Conservation (phyloP, 1,284 basidiomycete genomes). For the Amylostereum chailletii region DNA sequence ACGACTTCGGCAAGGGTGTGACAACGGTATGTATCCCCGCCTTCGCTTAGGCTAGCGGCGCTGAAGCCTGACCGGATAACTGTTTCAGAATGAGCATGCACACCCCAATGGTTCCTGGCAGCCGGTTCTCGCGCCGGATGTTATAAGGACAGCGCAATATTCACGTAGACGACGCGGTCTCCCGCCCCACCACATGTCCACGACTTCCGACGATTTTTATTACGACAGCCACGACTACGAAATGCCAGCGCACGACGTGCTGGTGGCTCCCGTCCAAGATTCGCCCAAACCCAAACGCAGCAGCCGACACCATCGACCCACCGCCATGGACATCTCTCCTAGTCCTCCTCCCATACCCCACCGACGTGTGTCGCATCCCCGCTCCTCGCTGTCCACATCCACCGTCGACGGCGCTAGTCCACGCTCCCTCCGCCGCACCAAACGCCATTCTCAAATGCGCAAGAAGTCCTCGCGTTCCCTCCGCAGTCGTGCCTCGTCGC, state of each 20-base stretch:
- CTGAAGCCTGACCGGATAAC: too few relatives aligned
- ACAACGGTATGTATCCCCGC: too few relatives aligned
- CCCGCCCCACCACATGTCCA: not conserved
- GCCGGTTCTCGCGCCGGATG: too few relatives aligned
- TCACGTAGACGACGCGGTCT: not conserved
- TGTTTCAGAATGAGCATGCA: too few relatives aligned
- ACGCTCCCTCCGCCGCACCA: constrained; percentile 30
- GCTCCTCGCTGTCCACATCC: constrained; percentile 15
- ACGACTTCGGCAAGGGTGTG: too few relatives aligned
- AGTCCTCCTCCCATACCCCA: constrained; percentile 8
- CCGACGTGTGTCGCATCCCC: constrained; percentile 4
- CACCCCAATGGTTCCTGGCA: too few relatives aligned
- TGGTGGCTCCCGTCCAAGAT: too few relatives aligned
- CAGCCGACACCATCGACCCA: not conserved
- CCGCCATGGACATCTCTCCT: not conserved
- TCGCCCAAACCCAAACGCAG: too few relatives aligned
- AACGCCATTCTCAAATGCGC: constrained; percentile 25
- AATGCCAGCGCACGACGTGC: too few relatives aligned
- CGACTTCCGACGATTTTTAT: not conserved
- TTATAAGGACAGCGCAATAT: not conserved
- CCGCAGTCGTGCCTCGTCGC: constrained; percentile 20
- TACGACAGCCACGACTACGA: not conserved
- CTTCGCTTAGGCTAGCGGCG: too few relatives aligned
- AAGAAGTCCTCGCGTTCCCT: constrained; percentile 31
- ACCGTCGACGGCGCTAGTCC: constrained; percentile 14